Base-by-base conservation (phyloP, 768 basidiomycete species). In the Boletus reticulatus region DNA sequence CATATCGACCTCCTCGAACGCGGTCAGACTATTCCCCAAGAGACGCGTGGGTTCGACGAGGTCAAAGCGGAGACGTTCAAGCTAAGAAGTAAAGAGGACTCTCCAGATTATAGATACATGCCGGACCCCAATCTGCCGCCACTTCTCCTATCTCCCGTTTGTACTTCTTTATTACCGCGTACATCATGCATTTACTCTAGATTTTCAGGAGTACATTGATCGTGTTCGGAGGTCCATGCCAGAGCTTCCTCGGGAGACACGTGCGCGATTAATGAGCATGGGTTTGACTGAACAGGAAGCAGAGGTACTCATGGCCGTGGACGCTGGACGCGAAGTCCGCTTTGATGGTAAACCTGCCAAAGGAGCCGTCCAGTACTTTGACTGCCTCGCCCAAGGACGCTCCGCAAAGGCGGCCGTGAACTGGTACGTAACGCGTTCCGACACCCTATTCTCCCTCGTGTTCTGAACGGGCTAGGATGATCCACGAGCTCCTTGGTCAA, bases 51-150 rank as follows among this genome's bases (percentile, higher is more conserved):
- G 3, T 94, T 94, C 63, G 84, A 98, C 69, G 91, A 94, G 64
- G 74, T 85, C 55, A 84, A 79, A 4, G 87, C 87, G 32, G 81
- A 89, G 67, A 98, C 97, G 1, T 94, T 84, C 72, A 80, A 77
- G 32, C 72, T 98, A 41, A 80, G 97, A 41, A 85, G 84, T 44
- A 98, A 99, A 72, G 97, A 97, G 63, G 90, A 94, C 62, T 88
- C 94, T 0, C 93, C 91, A 1, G 97, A 99, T 69, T 99, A 98
- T 69, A 83, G 91, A 17, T 98, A 98, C 74, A 96, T 99, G 92
- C 97, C 97, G 0, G 97, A 99, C 68, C 87, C 93, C 0, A 98
- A 98, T 68, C 73, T 98, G 1, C 93, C 94, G 1, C 81, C 85
- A 0, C 73, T 98, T 6, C 65, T 83, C 32, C 64, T 90, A 8